Base-by-base conservation (phyloP, 345 rosid species). In the Salix caprea region DNA sequence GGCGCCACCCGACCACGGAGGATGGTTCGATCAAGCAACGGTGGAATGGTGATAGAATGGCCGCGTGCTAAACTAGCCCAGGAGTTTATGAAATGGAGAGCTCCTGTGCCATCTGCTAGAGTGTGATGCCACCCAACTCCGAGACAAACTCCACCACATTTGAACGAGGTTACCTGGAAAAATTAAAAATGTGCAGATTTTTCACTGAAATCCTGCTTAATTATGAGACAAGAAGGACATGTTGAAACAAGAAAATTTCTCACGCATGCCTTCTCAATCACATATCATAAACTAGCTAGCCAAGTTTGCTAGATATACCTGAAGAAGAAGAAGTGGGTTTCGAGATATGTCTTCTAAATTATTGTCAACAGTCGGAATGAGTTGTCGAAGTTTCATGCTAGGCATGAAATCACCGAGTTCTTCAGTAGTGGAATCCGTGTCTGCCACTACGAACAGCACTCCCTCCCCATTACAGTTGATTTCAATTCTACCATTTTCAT, bases 381-480 rank as follows among this genome's bases (percentile, higher is more conserved):
- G 54, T 15, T 65, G 60, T 18, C 7, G 4, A 5, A 77, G 30
- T 9, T 77, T 56, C 4, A 2, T 0, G 24, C 75, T 40, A 52
- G 56, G 56, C 14, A 13, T 50, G 56, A 71, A 78, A 15, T 46
- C 65, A 7, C 24, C 14, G n/a, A 56, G 28, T 4, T 73, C 68
- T n/a, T 2, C 32, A 15, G 50, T 1, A 7, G 60, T 12, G 14
- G 58, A 72, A 21, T 78, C 77, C 1, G 60, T 7, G 14, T 67
- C 77, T 5, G 81, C 81, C 32, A 54, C 81, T 6, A 26, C 23
- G 18, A 56, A 23, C 4, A 67, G 6, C 4, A 46, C 79, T 19
- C 74, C 79, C 14, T 60, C 36, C 1, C 67, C 70, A 21, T 76
- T 76, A 34, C 81, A 78, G n/a, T 73, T 30, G 3, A 73, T 42